Evolutionary conservation across 306 rosid genomes (phyloP).

Genomic region (Cicer chorassanicum): DNA sequence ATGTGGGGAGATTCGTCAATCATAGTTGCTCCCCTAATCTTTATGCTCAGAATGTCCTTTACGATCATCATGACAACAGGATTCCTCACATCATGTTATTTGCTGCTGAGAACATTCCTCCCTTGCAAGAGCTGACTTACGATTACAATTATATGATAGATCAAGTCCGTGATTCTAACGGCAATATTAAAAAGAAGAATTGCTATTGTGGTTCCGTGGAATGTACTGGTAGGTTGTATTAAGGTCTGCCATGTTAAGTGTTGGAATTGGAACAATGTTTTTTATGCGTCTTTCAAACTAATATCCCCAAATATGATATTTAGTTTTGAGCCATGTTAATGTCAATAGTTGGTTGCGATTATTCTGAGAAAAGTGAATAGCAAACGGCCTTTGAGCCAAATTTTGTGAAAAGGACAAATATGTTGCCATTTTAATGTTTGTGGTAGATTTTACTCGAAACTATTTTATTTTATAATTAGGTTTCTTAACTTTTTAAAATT

Average conservation of each 20-base stretch:
- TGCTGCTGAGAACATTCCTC: constrained; percentile 96
- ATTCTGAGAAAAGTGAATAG: background rate
- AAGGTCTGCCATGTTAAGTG: constrained; percentile 40
- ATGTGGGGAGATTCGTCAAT: constrained; percentile 90
- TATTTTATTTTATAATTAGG: background rate
- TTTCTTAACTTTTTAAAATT: background rate
- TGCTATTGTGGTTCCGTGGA: constrained; percentile 86
- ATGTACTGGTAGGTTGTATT: constrained; percentile 88
- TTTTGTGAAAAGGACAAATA: no score
- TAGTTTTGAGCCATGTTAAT: constrained; percentile 1
- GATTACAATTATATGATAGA: constrained; percentile 81
- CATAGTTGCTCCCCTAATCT: constrained; percentile 97
- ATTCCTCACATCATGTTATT: constrained; percentile 93
- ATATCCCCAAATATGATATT: background rate
- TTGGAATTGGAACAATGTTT: constrained; percentile 11
- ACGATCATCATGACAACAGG: constrained; percentile 81
- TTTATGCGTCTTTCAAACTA: background rate
- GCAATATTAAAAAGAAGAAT: constrained; percentile 75
- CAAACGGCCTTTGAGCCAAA: no score
- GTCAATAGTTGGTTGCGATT: background rate
- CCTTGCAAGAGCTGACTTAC: constrained; percentile 80
- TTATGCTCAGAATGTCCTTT: constrained; percentile 86
- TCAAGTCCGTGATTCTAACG: constrained; percentile 75
- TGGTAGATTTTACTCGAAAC: background rate
- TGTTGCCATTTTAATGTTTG: no score